A percentile compares a stretch with the other conserved stretches of the same genome.
Conservation (phyloP, 345 rosid genomes). For the Populus deltoides region DNA sequence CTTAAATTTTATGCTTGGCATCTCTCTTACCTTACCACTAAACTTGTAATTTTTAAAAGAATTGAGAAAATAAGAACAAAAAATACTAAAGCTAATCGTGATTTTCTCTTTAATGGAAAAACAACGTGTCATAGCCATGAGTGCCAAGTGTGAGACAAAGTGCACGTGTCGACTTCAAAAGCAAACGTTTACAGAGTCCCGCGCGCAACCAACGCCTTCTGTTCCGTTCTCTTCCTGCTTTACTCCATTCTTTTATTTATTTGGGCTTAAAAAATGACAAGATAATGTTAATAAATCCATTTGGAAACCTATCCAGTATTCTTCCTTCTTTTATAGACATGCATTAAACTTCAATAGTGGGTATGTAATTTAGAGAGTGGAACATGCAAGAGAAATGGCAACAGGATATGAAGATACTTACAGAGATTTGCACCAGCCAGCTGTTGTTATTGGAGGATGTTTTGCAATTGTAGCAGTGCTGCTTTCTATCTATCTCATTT, state of each 20-base stretch:
- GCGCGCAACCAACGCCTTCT: neutral
- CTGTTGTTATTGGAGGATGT: slow-evolving; percentile 59
- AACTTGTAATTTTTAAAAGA: too few species aligned
- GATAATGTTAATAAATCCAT: too few species aligned
- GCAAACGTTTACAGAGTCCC: neutral
- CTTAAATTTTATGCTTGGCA: too few species aligned
- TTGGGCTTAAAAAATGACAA: too few species aligned
- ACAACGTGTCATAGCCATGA: neutral
- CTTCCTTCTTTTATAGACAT: too few species aligned
- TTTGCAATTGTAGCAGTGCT: slow-evolving; percentile 52
- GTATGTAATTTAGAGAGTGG: neutral
- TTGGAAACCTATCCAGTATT: too few species aligned
- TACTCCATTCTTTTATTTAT: too few species aligned
- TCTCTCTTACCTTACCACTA: too few species aligned
- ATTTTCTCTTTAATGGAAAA: neutral
- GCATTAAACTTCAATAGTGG: too few species aligned
- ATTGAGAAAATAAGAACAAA: too few species aligned
- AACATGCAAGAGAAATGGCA: slow-evolving; percentile 18
- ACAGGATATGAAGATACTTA: slow-evolving; percentile 31
- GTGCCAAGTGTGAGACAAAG: neutral
- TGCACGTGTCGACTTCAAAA: slow-evolving; percentile 15
- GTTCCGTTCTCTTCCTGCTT: neutral
- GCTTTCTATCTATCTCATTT: slow-evolving; percentile 51
- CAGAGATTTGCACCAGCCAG: slow-evolving; percentile 49
- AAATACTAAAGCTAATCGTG: too few species aligned